A percentile compares a stretch with the other conserved stretches of the same genome.
phyloP scores from a whole-genome alignment of 139 green algal species.

The Desmodesmus armatus region DNA sequence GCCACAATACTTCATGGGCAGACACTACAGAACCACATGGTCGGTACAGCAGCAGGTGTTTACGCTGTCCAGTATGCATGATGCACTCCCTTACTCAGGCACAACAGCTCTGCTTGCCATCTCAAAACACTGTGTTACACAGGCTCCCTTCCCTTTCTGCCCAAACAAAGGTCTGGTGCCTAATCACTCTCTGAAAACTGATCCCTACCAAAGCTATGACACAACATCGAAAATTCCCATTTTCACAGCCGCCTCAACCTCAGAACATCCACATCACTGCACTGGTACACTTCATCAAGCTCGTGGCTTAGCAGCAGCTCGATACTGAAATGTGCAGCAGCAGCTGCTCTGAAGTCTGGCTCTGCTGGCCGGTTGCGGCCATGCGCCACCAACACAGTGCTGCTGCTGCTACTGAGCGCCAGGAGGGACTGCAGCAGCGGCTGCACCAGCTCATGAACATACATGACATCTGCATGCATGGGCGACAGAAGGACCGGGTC shows the following conservation, averaged over 20 bases:
- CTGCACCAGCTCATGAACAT: conserved; percentile 49
- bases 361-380: conserved; percentile 66
- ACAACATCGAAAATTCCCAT: too few relatives aligned
- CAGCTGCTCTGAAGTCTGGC: conserved; percentile 50
- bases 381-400: conserved; percentile 50
- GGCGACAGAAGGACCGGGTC: not conserved
- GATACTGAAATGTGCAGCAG: conserved; percentile 24
- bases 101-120: too few relatives aligned
- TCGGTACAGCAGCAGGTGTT: too few relatives aligned
- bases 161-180: too few relatives aligned
- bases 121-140: too few relatives aligned
- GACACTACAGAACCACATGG: too few relatives aligned
- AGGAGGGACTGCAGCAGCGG: conserved; percentile 40
- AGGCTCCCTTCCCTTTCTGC: too few relatives aligned
- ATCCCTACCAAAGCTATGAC: too few relatives aligned
- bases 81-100: too few relatives aligned
- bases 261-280: conserved; percentile 66
- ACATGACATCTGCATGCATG: conserved; percentile 58
- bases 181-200: too few relatives aligned
- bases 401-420: not conserved
- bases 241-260: conserved; percentile 26
- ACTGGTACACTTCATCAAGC: conserved; percentile 66
- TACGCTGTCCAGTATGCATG: too few relatives aligned
- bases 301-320: conserved; percentile 39
- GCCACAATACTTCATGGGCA: too few relatives aligned